phyloP scores from a whole-genome alignment of 495 filamentous ascomycete genomes.

The Aspergillus incahuasiensis region DNA sequence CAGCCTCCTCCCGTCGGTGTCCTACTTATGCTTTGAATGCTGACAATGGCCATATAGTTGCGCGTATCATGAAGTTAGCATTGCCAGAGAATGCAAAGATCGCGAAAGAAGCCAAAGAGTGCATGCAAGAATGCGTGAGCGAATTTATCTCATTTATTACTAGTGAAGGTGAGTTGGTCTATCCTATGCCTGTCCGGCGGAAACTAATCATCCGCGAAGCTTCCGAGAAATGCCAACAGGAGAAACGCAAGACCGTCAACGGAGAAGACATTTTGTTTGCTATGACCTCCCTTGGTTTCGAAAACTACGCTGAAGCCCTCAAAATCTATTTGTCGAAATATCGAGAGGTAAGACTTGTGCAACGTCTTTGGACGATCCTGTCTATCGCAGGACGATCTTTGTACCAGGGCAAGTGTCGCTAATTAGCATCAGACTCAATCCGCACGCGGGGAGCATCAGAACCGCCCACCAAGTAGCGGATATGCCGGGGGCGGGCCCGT shows the following conservation, averaged over 20 bases:
- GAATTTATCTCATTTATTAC: slow-evolving; percentile 99
- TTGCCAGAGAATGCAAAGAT: slow-evolving; percentile 98
- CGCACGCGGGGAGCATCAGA: slow-evolving; percentile 68
- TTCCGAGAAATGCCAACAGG: slow-evolving; percentile 98
- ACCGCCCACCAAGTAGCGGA: slow-evolving; percentile 65
- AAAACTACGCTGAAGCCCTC: slow-evolving; percentile 96
- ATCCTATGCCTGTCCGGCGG: slow-evolving; percentile 1
- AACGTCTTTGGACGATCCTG: slow-evolving; percentile 19
- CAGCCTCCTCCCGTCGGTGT: background rate
- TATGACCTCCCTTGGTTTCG: slow-evolving; percentile 98
- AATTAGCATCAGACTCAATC: slow-evolving; percentile 60
- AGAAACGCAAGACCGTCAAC: slow-evolving; percentile 98
- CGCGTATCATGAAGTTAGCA: slow-evolving; percentile 97
- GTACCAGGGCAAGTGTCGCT: slow-evolving; percentile 3
- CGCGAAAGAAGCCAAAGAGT: slow-evolving; percentile 98
- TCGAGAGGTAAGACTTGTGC: slow-evolving; percentile 74
- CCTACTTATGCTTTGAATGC: slow-evolving; percentile 30
- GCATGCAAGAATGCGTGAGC: slow-evolving; percentile 99
- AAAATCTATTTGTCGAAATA: slow-evolving; percentile 98
- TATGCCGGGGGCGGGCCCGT: slow-evolving; percentile 51
- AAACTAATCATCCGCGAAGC: slow-evolving; percentile 49
- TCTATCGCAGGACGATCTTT: slow-evolving; percentile 7
- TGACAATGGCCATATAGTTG: slow-evolving; percentile 94
- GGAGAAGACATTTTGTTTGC: slow-evolving; percentile 98
- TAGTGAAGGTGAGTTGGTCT: slow-evolving; percentile 71